Evolutionary conservation across 306 rosid genomes (phyloP), one percentile per base, ranked within the genome.

Genomic region (Fagus crenata): DNA sequence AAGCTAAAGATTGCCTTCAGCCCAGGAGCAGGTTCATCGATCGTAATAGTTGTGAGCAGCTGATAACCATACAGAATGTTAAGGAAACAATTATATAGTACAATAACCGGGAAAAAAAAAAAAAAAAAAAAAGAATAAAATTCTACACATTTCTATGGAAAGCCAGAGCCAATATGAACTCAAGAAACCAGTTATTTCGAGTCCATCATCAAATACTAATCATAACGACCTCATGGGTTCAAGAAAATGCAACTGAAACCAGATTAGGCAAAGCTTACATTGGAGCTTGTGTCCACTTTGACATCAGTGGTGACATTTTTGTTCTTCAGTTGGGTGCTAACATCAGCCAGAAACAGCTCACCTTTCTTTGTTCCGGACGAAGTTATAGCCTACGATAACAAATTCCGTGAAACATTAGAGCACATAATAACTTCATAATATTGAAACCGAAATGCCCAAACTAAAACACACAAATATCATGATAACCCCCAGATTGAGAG

Each of bases 241-340:
- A 39, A 65, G 14, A 69, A 69, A 65, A 54, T 72, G 69, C 7
- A 56, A 36, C 8, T 55, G 6, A 70, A 22, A 58, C 22, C 69
- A 33, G 22, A 36, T 46, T 43, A 65, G 1, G 3, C 32, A 11
- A 14, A 36, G 54, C 88, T 90, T 81, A 93, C 98, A 81, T 90
- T 91, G 69, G 98, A 87, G 79, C 56, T 78, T 0, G 97, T 86
- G 86, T 90, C 98, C 68, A 93, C 96, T 89, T 91, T 93, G 90
- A 93, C 67, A 81, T 91, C 98, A 12, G 96, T 83, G 13, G 98
- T 93, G 84, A 93, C 18, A 69, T 93, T 93, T 72, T 74, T 89
- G 84, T 85, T 87, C 90, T 90, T 91, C 88, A 93, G 76, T 71
- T 93, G 96, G 61, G 97, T 90, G 60, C 85, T 93, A 54, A 93